Base-by-base conservation (phyloP, 495 filamentous ascomycete genomes). In the Penicillium roqueforti region DNA sequence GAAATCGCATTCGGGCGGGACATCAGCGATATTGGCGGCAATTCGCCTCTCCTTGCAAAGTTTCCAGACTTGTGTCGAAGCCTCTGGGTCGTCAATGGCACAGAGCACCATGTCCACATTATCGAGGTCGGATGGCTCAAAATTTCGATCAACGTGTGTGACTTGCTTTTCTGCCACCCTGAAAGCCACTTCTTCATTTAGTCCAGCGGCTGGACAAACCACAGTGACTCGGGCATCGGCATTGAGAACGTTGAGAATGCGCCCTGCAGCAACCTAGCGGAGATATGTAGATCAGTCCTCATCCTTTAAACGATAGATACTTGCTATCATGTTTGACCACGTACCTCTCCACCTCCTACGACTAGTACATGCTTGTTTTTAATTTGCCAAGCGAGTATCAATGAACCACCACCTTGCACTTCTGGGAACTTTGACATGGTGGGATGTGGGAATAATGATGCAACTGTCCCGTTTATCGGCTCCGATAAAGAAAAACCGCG, bases 1-100 rank as follows among this genome's bases (percentile, higher is more conserved):
- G 66, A 98, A 98, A 63, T 98, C 93, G 67, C 93, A 98, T 69
- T 97, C 93, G 0, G 91, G 81, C 0, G 95, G 95, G 1, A 97
- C 95, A 70, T 98, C 93, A 54, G 93, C 93, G 47, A 98, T 95
- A 69, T 98, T 98, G 32, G 89, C 91, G 1, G 91, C 83, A 47
- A 97, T 91, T 39, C 84, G 83, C 38, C 76, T 78, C 65, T 87
- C 81, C 62, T 96, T 90, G 76, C 92, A 97, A 0, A 96, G 80
- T 58, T 90, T 89, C 87, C 90, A 97, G 64, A 98, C 91, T 42
- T 80, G 72, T 0, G 91, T 85, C 0, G 89, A 95, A 6, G 91
- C 90, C 31, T 81, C 85, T 0, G 93, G 89, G 68, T 97, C 91
- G 67, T 98, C 93, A 61, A 97, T 82, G 34, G 93, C 93, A 5